A percentile compares a stretch with the other conserved stretches of the same genome.
phyloP scores from a whole-genome alignment of 371 early-diverging fungal species.

The Blakeslea trispora region DNA sequence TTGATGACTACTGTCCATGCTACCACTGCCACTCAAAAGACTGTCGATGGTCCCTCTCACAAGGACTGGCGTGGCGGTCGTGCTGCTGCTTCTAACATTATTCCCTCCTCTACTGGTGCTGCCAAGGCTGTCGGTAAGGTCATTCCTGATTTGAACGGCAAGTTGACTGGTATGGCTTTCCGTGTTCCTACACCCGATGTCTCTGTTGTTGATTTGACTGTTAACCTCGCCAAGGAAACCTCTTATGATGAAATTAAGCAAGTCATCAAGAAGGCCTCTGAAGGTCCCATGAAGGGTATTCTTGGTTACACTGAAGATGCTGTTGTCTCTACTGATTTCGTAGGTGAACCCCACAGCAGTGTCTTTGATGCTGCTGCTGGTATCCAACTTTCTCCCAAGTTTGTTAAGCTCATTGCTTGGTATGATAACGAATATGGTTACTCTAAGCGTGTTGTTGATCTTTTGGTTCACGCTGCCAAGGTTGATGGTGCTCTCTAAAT shows the following conservation, averaged over 20 bases:
- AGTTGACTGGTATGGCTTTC: slow-evolving; percentile 98
- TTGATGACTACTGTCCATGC: slow-evolving; percentile 99
- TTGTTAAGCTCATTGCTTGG: slow-evolving; percentile 91
- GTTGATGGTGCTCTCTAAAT: slow-evolving; percentile 35
- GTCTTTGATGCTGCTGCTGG: slow-evolving; percentile 98
- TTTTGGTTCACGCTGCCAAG: slow-evolving; percentile 71
- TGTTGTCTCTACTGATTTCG: slow-evolving; percentile 97
- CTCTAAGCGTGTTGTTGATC: slow-evolving; percentile 65
- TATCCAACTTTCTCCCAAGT: slow-evolving; percentile 93
- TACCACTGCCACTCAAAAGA: slow-evolving; percentile 99
- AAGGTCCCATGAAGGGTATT: slow-evolving; percentile 87
- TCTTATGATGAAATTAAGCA: slow-evolving; percentile 90
- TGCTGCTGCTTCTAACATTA: slow-evolving; percentile 97
- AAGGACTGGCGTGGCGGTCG: slow-evolving; percentile 98
- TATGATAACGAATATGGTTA: slow-evolving; percentile 96
- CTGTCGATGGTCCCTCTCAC: slow-evolving; percentile 97
- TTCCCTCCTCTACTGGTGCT: slow-evolving; percentile 99
- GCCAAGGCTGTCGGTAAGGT: slow-evolving; percentile 99
- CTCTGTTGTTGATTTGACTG: slow-evolving; percentile 98
- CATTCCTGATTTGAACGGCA: slow-evolving; percentile 95
- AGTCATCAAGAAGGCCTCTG: slow-evolving; percentile 83
- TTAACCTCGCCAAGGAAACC: slow-evolving; percentile 86
- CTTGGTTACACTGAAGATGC: slow-evolving; percentile 96
- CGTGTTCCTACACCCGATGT: slow-evolving; percentile 98
- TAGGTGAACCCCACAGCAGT: slow-evolving; percentile 87